Evolutionary conservation across 1,139 yeast species (phyloP).

Genomic region (Diutina mesorugosa): DNA sequence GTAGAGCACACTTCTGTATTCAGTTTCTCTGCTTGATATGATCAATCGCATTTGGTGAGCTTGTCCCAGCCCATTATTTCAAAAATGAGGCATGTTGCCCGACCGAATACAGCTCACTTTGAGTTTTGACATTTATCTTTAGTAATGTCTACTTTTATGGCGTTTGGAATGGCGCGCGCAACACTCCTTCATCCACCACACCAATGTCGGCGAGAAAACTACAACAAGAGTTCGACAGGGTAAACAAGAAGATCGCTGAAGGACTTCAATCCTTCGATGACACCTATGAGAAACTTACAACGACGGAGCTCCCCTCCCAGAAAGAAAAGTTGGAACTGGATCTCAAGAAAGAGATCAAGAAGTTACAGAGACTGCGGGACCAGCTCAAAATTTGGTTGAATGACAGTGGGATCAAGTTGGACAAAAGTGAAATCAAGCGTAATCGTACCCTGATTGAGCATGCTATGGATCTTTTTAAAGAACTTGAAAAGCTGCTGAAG

Average conservation of each 20-base stretch:
- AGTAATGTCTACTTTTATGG: neutral
- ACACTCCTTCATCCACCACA: neutral
- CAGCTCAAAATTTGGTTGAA: slow-evolving; percentile 28
- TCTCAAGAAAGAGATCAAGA: slow-evolving; percentile 9
- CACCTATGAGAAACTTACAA: slow-evolving; percentile 74
- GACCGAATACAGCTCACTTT: too few relatives aligned
- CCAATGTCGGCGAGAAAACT: slow-evolving; percentile 34
- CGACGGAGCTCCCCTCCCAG: slow-evolving; percentile 61
- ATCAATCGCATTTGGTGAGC: neutral
- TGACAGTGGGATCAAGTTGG: slow-evolving; percentile 86
- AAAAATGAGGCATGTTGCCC: too few relatives aligned
- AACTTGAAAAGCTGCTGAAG: slow-evolving; percentile 87
- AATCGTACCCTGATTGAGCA: slow-evolving; percentile 61
- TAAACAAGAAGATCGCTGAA: slow-evolving; percentile 87
- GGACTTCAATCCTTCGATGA: slow-evolving; percentile 84
- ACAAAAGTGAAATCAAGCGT: slow-evolving; percentile 59
- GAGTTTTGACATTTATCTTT: neutral
- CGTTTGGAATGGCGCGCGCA: neutral
- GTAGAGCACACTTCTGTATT: too few relatives aligned
- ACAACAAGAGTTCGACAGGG: slow-evolving; percentile 82
- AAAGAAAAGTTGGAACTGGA: slow-evolving; percentile 9
- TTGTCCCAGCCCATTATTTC: neutral
- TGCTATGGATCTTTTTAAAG: slow-evolving; percentile 95
- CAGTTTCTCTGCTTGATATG: too few relatives aligned
- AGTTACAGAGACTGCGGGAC: slow-evolving; percentile 9